These are phyloP conservation scores for Pythium insidiosum DNA, from an alignment of 352 stramenopile genomes.

Conservation along the genomic window DNA sequence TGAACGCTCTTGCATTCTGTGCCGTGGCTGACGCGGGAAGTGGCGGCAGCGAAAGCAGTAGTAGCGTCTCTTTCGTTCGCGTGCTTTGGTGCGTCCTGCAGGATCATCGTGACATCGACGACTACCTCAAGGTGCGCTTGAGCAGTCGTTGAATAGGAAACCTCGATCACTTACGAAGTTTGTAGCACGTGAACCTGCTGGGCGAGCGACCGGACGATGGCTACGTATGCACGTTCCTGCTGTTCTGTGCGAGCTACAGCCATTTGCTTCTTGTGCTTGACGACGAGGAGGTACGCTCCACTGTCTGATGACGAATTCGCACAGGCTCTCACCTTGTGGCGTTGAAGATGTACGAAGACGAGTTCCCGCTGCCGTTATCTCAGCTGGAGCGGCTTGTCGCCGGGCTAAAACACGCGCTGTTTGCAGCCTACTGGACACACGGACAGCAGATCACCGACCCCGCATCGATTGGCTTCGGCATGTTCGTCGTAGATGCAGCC, in stretches of 20 bases:
- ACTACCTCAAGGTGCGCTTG: conserved; percentile 30
- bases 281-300: conserved; percentile 59
- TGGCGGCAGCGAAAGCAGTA: too few species aligned
- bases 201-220: conserved; percentile 26
- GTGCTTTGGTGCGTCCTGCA: conserved; percentile 58
- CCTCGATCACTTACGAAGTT: neutral
- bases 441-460: conserved; percentile 21
- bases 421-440: conserved; percentile 44
- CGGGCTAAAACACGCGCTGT: conserved; percentile 45
- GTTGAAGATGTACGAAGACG: conserved; percentile 54
- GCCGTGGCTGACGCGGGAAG: too few species aligned
- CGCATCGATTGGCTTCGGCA: conserved; percentile 24
- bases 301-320: too few species aligned
- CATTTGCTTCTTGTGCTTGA: conserved; percentile 60
- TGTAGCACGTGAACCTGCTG: conserved; percentile 36
- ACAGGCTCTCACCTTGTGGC: neutral
- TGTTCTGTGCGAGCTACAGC: conserved; percentile 57
- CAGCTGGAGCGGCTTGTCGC: conserved; percentile 56
- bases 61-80: conserved; percentile 39
- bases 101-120: conserved; percentile 43
- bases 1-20: too few species aligned
- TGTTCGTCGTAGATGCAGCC: conserved; percentile 45
- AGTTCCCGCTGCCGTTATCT: conserved; percentile 54
- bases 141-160: neutral
- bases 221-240: conserved; percentile 34